Base-by-base conservation (phyloP, 495 filamentous ascomycete species). In the Hypoxylon cercidicola region DNA sequence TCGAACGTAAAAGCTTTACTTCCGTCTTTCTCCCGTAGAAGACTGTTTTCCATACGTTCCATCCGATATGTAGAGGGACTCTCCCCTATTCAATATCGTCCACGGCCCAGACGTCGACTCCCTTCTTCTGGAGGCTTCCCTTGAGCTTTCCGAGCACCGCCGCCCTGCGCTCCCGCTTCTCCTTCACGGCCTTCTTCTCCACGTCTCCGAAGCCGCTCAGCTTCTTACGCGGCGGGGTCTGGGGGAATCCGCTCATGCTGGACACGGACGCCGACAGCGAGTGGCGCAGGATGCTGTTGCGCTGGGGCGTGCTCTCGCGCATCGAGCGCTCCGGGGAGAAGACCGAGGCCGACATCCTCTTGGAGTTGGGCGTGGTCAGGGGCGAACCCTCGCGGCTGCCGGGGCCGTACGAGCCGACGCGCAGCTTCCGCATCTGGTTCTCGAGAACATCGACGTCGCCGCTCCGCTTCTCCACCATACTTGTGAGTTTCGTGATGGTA, bases 401-500 rank as follows among this genome's bases (percentile, higher is more conserved):
- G 45, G 71, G 73, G n/a, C 71, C 63, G 19, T 79, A 66, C 0
- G 80, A 79, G 0, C 81, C 72, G 5, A 93, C 72, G 2, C 89
- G 82, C 8, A 96, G 79, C 49, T 85, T 88, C 23, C 87, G 85
- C 79, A 98, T 88, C 65, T 96, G 90, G 34, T 86, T 84, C 73
- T 97, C 95, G 23, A 98, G 82, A 10, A 96, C 85, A 74, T 96
- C 92, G 46, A 98, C 88, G 64, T 98, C 95, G 44, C 87, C 88
- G 73, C 89, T 92, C 71, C 88, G 90, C 75, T 88, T 88, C 79
- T 97, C 91, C 0, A 89, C 89, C 91, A 97, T 96, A 60, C 78
- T 86, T 51, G 93, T 98, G 86, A 99, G 91, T 55, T 95, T 97
- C 51, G 80, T 79, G 62, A 99, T 96, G 5, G 96, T 98, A 48